Base-by-base conservation (phyloP, 768 basidiomycete species). In the Trametes punicea region DNA sequence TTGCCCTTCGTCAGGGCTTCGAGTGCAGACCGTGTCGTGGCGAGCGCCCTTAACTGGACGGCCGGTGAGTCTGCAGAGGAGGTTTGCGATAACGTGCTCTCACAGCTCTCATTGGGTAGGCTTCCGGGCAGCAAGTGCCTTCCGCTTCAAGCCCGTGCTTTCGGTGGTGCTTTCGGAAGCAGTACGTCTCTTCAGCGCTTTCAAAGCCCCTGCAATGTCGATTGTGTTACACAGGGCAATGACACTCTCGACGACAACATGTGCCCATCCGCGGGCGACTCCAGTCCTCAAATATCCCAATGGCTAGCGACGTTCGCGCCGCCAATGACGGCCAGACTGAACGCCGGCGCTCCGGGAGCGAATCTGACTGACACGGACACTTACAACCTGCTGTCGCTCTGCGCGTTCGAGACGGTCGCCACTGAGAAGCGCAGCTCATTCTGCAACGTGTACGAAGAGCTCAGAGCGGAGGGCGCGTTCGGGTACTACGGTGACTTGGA, bases 401-500 rank as follows among this genome's bases (percentile, higher is more conserved):
- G 93, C 65, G 77, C 90, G 0, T 92, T 94, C 64, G 88, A 93
- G 62, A 88, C 81, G 13, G 74, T 81, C 45, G 80, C 74, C 6
- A 73, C 69, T 33, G 74, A 75, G 46, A 62, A 60, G 21, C 70
- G 8, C 87, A 88, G 87, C 59, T 80, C 78, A 0, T 93, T 88
- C 69, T 96, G 93, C 67, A 69, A 67, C 2, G 64, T 94, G 10
- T 95, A 94, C 69, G 74, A 74, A 0, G 51, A 62, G 11, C 48
- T 60, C 27, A 69, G 76, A 2, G 91, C 91, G 51, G 91, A 85
- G 64, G 70, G 70, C 27, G 76, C 74, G 0, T 85, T 83, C 61
- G 88, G 88, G 60, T 90, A 91, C 66, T 77, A 74, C 46, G 77
- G 77, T 3, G 92, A 94, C 65, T 66, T 94, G 8, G 79, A 83